Base-by-base conservation (phyloP, 805 yeast genomes). In the Sugiyamaella floridensis region DNA sequence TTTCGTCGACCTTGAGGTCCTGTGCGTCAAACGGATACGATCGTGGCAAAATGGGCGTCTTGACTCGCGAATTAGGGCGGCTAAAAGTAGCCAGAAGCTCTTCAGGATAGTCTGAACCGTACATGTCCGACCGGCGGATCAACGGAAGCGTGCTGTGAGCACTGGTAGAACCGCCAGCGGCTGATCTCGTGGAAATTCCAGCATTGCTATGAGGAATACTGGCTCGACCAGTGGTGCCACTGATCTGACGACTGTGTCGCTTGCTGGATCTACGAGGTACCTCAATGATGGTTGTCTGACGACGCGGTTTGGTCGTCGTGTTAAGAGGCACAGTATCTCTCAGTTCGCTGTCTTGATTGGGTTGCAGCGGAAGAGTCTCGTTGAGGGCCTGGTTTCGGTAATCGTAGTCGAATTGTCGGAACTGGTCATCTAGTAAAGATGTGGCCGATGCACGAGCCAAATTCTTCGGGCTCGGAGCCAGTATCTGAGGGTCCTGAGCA, bases 1-100 rank as follows among this genome's bases (percentile, higher is more conserved):
- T 66, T n/a, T 58, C 63, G 6, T 64, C 65, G n/a, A 65, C 55
- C 19, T 58, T 49, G 28, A 32, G 51, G 11, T 48, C 37, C 19
- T 47, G 32, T 9, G 47, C 43, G 19, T 26, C 15, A 12, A 26
- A 18, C 7, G 47, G 22, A 15, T 16, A 12, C 3, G 43, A 41
- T 15, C 22, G 22, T 9, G 43, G 22, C 22, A 41, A n/a, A 10
- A 41, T 10, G 15, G 43, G 22, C 4, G 43, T 16, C 16, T 16
- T 32, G 8, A 10, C 37, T 10, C n/a, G 37, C 12, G 37, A 32
- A 10, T 14, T 10, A 10, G 12, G 37, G 37, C 37, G 37, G 9
- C n/a, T 10, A 11, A n/a, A 14, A 28, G 40, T 16, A 18, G 46
- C 26, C 40, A 32, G 47, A 19, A 48, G 40, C 16, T 40, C 50